Conservation (phyloP, 345 rosid species). For the Isatis tinctoria region DNA sequence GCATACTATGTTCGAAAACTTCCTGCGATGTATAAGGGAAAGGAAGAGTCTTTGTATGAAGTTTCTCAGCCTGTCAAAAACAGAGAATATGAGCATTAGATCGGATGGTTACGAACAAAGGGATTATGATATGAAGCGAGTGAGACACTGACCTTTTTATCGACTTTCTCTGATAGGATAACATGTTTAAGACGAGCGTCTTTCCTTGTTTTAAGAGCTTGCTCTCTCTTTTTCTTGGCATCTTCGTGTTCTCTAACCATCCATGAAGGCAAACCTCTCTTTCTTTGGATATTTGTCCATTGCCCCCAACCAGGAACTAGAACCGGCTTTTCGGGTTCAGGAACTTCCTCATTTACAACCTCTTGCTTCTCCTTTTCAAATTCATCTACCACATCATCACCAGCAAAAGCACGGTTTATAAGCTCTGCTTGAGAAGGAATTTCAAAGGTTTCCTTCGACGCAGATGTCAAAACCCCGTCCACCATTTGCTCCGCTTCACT, state of each 20-base stretch:
- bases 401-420: constrained; percentile 81
- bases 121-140: not conserved
- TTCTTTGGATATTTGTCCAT: constrained; percentile 70
- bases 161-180: constrained; percentile 77
- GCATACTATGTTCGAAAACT: constrained; percentile 73
- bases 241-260: constrained; percentile 69
- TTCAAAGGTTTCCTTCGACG: constrained; percentile 43
- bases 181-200: constrained; percentile 79
- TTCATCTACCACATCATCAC: constrained; percentile 81
- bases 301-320: constrained; percentile 92
- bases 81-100: constrained; percentile 11
- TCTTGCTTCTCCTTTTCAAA: constrained; percentile 71
- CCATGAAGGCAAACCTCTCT: constrained; percentile 82
- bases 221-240: constrained; percentile 64
- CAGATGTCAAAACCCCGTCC: constrained; percentile 68
- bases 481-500: constrained; percentile 70
- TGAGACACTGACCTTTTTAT: constrained; percentile 61
- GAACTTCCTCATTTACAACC: constrained; percentile 64
- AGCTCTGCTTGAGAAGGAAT: constrained; percentile 95
- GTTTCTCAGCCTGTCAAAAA: constrained; percentile 64
- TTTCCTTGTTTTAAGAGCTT: constrained; percentile 70
- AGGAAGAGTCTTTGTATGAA: constrained; percentile 67
- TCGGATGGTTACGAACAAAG: not conserved
- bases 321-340: constrained; percentile 80
- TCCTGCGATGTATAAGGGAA: constrained; percentile 80